Conservation (phyloP, 305 asterid genomes). For the Fraxinus greggii region DNA sequence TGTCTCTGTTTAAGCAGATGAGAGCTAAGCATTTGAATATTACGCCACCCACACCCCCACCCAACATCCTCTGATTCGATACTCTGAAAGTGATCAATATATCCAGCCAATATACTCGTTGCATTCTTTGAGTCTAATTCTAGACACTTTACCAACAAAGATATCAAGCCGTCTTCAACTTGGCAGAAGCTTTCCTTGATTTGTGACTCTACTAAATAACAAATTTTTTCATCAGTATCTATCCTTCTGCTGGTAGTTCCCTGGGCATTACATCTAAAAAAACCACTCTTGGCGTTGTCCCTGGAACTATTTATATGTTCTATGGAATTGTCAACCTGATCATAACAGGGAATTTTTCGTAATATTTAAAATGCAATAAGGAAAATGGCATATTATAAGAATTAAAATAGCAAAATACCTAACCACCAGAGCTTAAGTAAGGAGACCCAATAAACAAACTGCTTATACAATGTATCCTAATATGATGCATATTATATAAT, state of each 20-base stretch:
- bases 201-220: constrained; percentile 41
- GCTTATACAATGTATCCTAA: neutral
- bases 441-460: neutral
- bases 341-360: neutral
- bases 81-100: constrained; percentile 77
- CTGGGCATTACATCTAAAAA: constrained; percentile 27
- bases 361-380: neutral
- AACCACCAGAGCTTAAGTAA: constrained; percentile 13
- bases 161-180: constrained; percentile 54
- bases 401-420: constrained; percentile 1
- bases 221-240: constrained; percentile 28
- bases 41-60: constrained; percentile 99
- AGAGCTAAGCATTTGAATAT: constrained; percentile 93
- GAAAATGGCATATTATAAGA: neutral
- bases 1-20: constrained; percentile 60
- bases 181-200: constrained; percentile 38
- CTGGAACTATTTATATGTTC: constrained; percentile 19
- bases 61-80: constrained; percentile 54
- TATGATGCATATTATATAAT: neutral
- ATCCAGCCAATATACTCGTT: constrained; percentile 54
- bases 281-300: constrained; percentile 32
- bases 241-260: constrained; percentile 24
- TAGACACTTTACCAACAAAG: constrained; percentile 57
- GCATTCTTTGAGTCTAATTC: constrained; percentile 53
- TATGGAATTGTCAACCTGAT: constrained; percentile 42